These are phyloP conservation scores for Euphorbia lathyris DNA, from an alignment of 345 rosid genomes.

Conservation along the genomic window DNA sequence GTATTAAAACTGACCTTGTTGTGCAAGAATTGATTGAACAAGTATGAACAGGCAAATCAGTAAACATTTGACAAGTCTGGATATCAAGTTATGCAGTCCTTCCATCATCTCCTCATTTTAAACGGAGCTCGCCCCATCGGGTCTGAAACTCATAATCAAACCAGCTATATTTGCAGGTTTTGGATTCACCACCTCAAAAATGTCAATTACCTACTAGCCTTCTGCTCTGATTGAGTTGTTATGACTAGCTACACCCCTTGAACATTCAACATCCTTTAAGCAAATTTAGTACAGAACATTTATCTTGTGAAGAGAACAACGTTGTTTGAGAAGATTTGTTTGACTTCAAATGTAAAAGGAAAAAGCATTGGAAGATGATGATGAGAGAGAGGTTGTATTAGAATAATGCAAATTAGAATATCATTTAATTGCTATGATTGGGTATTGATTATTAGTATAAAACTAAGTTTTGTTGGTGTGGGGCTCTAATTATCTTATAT, in stretches of 20 bases:
- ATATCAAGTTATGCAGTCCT: conserved; percentile 25
- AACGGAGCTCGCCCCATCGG: conserved; percentile 33
- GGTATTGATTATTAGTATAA: conserved; percentile 9
- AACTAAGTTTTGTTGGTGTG: conserved; percentile 24
- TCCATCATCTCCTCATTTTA: conserved; percentile 49
- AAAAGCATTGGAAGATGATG: conserved; percentile 20
- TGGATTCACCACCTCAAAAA: conserved; percentile 1
- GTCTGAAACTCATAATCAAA: conserved; percentile 24
- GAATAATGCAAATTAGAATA: conserved; percentile 34
- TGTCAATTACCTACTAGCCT: neutral
- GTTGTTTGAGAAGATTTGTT: conserved; percentile 27
- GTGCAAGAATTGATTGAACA: conserved; percentile 34
- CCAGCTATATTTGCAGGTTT: conserved; percentile 3
- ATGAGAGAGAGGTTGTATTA: conserved; percentile 24
- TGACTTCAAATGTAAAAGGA: conserved; percentile 47
- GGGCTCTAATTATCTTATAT: conserved; percentile 14
- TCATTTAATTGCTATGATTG: conserved; percentile 22
- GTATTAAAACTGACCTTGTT: conserved; percentile 36
- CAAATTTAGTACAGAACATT: neutral
- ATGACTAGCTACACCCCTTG: neutral
- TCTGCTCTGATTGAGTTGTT: neutral
- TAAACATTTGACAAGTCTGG: conserved; percentile 19
- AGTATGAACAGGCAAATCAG: conserved; percentile 32
- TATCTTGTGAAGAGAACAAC: conserved; percentile 11
- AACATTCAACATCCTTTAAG: neutral